Evolutionary conservation across 2,329 filamentous ascomycete species (phyloP).

Genomic region (Fusarium lyarnte): DNA sequence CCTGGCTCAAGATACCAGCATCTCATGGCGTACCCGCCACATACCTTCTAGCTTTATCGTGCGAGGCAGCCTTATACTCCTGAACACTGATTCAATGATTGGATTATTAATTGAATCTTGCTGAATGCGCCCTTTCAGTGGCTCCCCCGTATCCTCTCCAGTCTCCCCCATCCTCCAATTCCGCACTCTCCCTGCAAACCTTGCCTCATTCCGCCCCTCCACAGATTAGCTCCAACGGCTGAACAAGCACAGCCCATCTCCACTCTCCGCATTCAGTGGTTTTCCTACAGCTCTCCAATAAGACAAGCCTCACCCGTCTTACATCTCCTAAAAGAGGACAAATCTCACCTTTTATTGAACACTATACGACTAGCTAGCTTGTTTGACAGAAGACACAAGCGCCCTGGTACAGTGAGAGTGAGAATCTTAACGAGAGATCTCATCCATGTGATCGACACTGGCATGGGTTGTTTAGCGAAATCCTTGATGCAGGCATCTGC

Average conservation of each 20-base stretch:
- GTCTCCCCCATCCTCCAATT: not conserved
- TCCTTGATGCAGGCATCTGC: slow-evolving; percentile 15
- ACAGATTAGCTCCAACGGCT: slow-evolving; percentile 23
- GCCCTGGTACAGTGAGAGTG: not conserved
- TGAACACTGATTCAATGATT: not conserved
- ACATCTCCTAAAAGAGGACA: not conserved
- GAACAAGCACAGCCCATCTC: slow-evolving; percentile 21
- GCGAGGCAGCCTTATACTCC: not conserved
- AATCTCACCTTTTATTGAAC: not conserved
- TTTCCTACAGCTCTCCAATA: not conserved
- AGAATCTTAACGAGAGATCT: not conserved
- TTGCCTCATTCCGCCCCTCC: slow-evolving; percentile 8
- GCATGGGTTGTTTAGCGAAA: not conserved
- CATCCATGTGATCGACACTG: slow-evolving; percentile 12
- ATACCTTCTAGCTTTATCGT: not conserved
- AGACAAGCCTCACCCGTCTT: not conserved
- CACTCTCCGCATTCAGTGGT: slow-evolving; percentile 21
- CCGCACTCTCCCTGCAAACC: not conserved
- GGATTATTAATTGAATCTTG: not conserved
- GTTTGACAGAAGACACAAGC: not conserved
- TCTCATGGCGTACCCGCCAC: not conserved
- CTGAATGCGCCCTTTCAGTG: not conserved
- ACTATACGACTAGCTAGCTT: not conserved
- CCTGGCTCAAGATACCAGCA: not conserved
- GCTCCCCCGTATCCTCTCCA: not conserved